Base-by-base conservation (phyloP, 768 basidiomycete genomes). In the Flagelloscypha sp. region DNA sequence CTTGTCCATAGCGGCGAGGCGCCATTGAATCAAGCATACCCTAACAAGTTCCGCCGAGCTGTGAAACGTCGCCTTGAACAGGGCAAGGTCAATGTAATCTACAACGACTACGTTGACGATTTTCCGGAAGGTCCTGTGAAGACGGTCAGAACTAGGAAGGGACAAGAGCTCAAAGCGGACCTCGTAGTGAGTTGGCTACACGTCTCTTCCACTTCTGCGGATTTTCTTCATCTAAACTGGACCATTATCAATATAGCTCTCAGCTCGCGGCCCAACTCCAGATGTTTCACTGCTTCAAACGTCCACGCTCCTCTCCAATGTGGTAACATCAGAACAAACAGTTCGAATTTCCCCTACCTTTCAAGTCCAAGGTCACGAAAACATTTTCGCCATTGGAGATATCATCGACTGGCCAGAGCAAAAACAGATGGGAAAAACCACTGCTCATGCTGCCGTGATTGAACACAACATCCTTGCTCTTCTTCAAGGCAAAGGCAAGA, bases 311-410 rank as follows among this genome's bases (percentile, higher is more conserved):
- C 32, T 21, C 40, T 43, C 48, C 72, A 54, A 38, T 57, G 45
- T 30, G 68, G 81, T 36, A 72, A 69, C 40, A 65, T 84, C 9
- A 48, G 54, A 17, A 63, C 74, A 3, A 43, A 52, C 39, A 23
- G 61, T 80, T 41, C 69, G 63, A 38, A 62, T 79, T 13, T 52
- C 53, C 19, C 55, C 67, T 2, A 68, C 62, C 8, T 55, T 73
- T 24, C 65, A 70, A 45, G 42, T 74, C 3, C 43, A 35, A 9
- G 52, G 50, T 1, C 42, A 66, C 44, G 36, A 58, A 0, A 54
- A 48, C 40, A 57, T 74, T 15, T 73, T 67, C 38, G 70, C 70
- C 0, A 53, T 47, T 7, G 71, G 70, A 7, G 70, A 74, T 42
- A 51, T 66, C 37, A 59, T 65, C 31, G 65, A 66, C n/a, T 69